Base-by-base conservation (phyloP, 2,329 filamentous ascomycete genomes). In the Acephala macrosclerotiorum region DNA sequence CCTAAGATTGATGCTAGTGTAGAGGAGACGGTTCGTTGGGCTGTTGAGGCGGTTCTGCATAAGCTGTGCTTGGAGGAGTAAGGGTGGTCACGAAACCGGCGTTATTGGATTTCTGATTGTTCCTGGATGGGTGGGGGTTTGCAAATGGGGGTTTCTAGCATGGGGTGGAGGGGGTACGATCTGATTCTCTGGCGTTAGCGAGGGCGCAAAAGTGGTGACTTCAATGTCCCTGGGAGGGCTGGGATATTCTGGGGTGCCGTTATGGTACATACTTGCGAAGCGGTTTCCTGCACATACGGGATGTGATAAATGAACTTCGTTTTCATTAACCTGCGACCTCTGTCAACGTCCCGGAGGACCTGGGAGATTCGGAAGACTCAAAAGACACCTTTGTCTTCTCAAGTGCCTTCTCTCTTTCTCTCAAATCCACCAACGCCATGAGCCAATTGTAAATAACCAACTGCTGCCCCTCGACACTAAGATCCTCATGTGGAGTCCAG, bases 11-110 rank as follows among this genome's bases (percentile, higher is more conserved):
- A 70, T 62, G 38, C 49, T 16, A 60, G 56, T n/a, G 35, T 73
- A 36, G 64, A 69, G 22, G 68, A 64, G 40, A 67, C 63, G 5
- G 58, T 70, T 9, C 22, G 56, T 9, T 70, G 71, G 70, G 71
- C 65, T 25, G 66, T 71, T 20, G 58, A 63, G 26, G 33, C 47
- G 1, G 62, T 71, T 8, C 25, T 68, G 22, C 25, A 33, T 29
- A 9, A 4, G 25, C 9, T 26, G n/a, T 45, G 60, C 45, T 56
- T 12, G 35, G 60, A 16, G 33, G 49, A 26, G 8, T 42, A 36
- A 45, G 36, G 20, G n/a, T 20, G 35, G 36, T 22, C 33, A 35
- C 22, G 22, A 25, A 9, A 25, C 6, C 12, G 47, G 8, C 12
- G 5, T 2, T 51, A 26, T 14, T 25, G 20, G 6, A 2, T 9